Conservation (phyloP, 176 grass and related monocot species). For the Hordeum marinum region DNA sequence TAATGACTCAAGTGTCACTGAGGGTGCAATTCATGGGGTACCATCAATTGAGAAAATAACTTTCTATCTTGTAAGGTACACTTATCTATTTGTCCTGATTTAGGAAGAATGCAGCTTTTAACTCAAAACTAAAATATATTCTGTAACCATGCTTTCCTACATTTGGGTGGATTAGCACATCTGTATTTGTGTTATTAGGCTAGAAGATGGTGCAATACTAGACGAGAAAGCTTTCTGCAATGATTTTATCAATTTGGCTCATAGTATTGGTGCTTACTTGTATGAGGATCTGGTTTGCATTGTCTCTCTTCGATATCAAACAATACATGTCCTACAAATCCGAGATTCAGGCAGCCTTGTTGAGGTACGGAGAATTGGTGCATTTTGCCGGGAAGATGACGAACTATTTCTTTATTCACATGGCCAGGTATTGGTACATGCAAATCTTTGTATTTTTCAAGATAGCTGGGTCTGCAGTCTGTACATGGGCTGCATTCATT, state of each 20-base stretch:
- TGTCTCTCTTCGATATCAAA: slow-evolving; percentile 87
- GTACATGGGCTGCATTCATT: not conserved
- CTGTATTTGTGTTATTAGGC: slow-evolving; percentile 54
- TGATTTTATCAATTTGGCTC: slow-evolving; percentile 88
- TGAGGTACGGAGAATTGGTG: slow-evolving; percentile 83
- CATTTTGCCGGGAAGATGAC: slow-evolving; percentile 88
- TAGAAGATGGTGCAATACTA: slow-evolving; percentile 83
- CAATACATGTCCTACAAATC: slow-evolving; percentile 92
- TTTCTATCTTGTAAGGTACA: slow-evolving; percentile 95
- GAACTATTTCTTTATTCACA: slow-evolving; percentile 89
- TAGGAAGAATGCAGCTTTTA: not conserved
- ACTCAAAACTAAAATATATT: not conserved
- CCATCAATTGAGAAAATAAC: slow-evolving; percentile 94
- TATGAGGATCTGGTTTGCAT: slow-evolving; percentile 97
- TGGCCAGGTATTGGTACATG: slow-evolving; percentile 47
- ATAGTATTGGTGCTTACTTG: slow-evolving; percentile 86
- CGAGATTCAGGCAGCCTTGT: slow-evolving; percentile 84
- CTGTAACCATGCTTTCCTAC: slow-evolving; percentile 27
- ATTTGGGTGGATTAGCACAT: slow-evolving; percentile 27
- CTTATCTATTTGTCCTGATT: not conserved
- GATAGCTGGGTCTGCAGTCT: not conserved
- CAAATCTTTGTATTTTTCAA: not conserved
- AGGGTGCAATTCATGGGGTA: slow-evolving; percentile 72
- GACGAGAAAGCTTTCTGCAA: slow-evolving; percentile 87
- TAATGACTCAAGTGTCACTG: slow-evolving; percentile 44